A percentile compares a stretch with the other conserved stretches of the same genome.
Conservation (phyloP, 1,284 basidiomycete species). For the Abortiporus biennis region DNA sequence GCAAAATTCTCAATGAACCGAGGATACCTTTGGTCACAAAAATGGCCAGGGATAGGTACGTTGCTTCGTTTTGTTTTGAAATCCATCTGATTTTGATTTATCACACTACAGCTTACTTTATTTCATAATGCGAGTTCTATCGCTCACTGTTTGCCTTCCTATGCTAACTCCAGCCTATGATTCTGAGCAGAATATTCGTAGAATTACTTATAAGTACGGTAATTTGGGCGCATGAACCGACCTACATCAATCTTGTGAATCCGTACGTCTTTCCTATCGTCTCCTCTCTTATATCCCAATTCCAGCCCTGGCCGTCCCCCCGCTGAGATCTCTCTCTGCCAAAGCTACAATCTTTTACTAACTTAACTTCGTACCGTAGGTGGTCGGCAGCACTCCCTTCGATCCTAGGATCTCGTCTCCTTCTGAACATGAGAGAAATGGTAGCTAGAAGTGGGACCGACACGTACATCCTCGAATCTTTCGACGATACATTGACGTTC, state of each 20-base stretch:
- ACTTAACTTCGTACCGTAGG: too few relatives aligned
- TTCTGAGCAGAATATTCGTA: slow-evolving; percentile 15
- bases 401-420: slow-evolving; percentile 14
- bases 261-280: slow-evolving; percentile 16
- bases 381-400: slow-evolving; percentile 21
- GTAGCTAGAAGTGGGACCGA: slow-evolving; percentile 3
- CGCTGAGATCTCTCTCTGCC: too few relatives aligned
- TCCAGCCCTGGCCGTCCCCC: not conserved
- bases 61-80: not conserved
- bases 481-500: not conserved
- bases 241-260: slow-evolving; percentile 21
- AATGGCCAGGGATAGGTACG: slow-evolving; percentile 17
- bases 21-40: slow-evolving; percentile 6
- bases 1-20: slow-evolving; percentile 1
- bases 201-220: slow-evolving; percentile 18
- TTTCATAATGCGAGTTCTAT: slow-evolving; percentile 12
- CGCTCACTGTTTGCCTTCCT: not conserved
- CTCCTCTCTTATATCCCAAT: too few relatives aligned
- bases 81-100: not conserved
- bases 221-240: slow-evolving; percentile 18
- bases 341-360: too few relatives aligned
- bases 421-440: slow-evolving; percentile 15
- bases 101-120: slow-evolving; percentile 16
- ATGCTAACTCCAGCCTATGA: not conserved
- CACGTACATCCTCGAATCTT: slow-evolving; percentile 11